These are phyloP conservation scores for Populus pruinosa DNA, from an alignment of 345 rosid genomes.

Conservation along the genomic window DNA sequence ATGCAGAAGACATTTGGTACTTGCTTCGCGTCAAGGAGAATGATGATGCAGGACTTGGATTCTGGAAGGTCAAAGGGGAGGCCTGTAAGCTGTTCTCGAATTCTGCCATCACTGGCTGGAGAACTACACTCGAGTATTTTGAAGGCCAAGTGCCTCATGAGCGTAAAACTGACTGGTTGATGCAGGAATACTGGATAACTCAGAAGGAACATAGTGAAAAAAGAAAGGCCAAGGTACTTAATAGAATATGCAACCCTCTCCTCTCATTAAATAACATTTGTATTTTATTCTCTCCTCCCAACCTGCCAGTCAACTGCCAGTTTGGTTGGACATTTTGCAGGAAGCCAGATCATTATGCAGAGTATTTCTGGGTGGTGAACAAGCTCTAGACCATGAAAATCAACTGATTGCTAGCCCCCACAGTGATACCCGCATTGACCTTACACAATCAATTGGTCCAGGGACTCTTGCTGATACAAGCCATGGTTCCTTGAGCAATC, in stretches of 20 bases:
- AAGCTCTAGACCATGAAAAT: constrained; percentile 9
- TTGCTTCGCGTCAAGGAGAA: constrained; percentile 23
- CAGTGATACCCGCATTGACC: not conserved
- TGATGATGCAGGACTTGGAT: constrained; percentile 18
- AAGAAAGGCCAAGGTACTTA: constrained; percentile 32
- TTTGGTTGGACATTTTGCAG: constrained; percentile 38
- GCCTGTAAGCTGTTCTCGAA: constrained; percentile 32
- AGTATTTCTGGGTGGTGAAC: constrained; percentile 24
- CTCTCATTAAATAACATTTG: not conserved
- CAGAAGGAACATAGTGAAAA: constrained; percentile 22
- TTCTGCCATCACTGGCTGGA: constrained; percentile 42
- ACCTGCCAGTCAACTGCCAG: constrained; percentile 16
- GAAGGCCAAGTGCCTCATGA: constrained; percentile 31
- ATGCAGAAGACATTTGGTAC: constrained; percentile 40
- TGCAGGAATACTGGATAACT: constrained; percentile 39
- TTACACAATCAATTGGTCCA: not conserved
- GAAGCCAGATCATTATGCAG: constrained; percentile 34
- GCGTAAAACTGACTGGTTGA: constrained; percentile 38
- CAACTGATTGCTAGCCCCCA: not conserved
- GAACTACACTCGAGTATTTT: constrained; percentile 32
- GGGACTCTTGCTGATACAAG: not conserved
- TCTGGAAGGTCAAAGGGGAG: constrained; percentile 44
- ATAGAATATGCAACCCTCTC: not conserved
- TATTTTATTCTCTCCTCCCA: constrained; percentile 10
- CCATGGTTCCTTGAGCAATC: constrained; percentile 26